Conservation (phyloP, 495 filamentous ascomycete species). For the Penicillium riverlandense region DNA sequence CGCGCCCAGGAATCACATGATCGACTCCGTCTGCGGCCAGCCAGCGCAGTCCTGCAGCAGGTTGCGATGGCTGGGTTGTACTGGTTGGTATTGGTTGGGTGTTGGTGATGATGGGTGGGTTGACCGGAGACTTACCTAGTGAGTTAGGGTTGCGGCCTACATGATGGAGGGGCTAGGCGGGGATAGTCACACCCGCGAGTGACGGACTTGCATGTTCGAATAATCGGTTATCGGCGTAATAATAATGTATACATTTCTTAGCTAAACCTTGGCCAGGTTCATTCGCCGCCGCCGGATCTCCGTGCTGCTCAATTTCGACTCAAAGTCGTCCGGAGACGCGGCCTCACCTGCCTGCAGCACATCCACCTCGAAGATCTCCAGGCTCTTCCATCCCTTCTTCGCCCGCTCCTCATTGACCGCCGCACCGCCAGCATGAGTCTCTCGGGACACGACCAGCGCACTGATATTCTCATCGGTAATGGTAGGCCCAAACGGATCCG, state of each 20-base stretch:
- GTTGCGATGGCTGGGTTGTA: too few species aligned
- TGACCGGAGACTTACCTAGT: slow-evolving; percentile 4
- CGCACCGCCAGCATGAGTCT: slow-evolving; percentile 76
- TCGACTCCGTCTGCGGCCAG: slow-evolving; percentile 30
- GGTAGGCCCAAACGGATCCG: slow-evolving; percentile 86
- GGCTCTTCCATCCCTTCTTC: slow-evolving; percentile 66
- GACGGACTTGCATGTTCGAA: slow-evolving; percentile 9
- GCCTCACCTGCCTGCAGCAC: slow-evolving; percentile 67
- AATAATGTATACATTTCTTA: background rate
- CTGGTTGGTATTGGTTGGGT: too few species aligned
- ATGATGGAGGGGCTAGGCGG: slow-evolving; percentile 13
- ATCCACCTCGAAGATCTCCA: slow-evolving; percentile 88
- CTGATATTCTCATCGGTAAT: slow-evolving; percentile 73
- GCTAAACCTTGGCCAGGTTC: slow-evolving; percentile 31
- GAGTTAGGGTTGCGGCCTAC: slow-evolving; percentile 8
- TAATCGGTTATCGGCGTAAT: too few species aligned
- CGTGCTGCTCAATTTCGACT: slow-evolving; percentile 85
- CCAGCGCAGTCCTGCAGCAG: slow-evolving; percentile 32
- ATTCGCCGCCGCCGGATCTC: slow-evolving; percentile 51
- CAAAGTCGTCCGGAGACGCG: slow-evolving; percentile 51
- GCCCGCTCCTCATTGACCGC: slow-evolving; percentile 74
- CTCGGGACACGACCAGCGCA: slow-evolving; percentile 80
- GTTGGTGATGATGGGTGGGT: background rate
- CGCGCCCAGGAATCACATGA: slow-evolving; percentile 33
- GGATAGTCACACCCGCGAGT: slow-evolving; percentile 25